Evolutionary conservation across 805 yeast genomes (phyloP), one percentile per base, ranked within the genome.

Genomic region (Candida ovalis): DNA sequence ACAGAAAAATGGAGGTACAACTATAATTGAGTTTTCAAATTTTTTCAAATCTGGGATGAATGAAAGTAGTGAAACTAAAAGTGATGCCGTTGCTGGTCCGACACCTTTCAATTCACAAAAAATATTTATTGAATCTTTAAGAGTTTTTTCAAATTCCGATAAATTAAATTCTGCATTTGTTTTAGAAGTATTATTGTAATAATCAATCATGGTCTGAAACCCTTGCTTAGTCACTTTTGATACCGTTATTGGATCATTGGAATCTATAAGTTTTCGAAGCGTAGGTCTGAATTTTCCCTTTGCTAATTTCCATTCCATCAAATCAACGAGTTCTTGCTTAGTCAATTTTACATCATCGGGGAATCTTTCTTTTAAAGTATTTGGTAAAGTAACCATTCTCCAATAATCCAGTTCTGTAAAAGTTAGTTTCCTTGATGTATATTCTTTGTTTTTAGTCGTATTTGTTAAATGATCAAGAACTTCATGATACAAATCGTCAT

Each of bases 61-160:
- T 13, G 32, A 44, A 19, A 49, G 38, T 18, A 75, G 51, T 1
- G 78, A 74, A 37, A 72, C 51, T 0, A 76, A 56, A 45, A 76
- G 62, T 39, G 77, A 72, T 2, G 73, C 76, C 5, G 78, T 75
- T 6, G 81, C 81, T 1, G 79, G 78, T 0, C 81, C 81, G 4
- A 76, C 77, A 0, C 80, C 81, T 40, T 62, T 61, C 36, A 76
- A 60, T 36, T 62, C 64, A 49, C 74, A 69, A 4, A 70, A 44
- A 23, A 50, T 53, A 28, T 66, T 67, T 43, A 74, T 42, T 3
- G 72, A 46, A 10, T 50, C 47, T 41, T 61, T 64, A 6, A 69
- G 54, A 0, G 46, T 43, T 1, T 42, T 48, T 9, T 52, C 43
- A 51, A 66, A 72, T 6, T 22, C 46, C 30, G 19, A n/a, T 8